Conservation (phyloP, 2,329 filamentous ascomycete genomes). For the Sporothrix mexicana region DNA sequence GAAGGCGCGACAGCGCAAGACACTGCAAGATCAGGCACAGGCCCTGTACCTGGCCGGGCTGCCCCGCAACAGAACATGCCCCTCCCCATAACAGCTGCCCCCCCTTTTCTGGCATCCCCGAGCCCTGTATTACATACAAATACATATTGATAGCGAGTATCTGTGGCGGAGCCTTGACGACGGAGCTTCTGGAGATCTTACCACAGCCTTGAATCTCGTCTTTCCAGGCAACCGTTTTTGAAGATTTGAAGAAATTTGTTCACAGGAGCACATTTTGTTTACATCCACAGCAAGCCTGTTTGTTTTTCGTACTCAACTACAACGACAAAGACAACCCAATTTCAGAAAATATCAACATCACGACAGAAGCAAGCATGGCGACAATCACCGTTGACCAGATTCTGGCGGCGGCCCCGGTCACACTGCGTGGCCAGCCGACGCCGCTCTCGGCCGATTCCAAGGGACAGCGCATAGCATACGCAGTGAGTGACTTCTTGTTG, state of each 20-base stretch:
- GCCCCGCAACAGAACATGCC: conserved; percentile 40
- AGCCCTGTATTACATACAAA: background rate
- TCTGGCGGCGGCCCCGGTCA: conserved; percentile 83
- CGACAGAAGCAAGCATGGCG: conserved; percentile 31
- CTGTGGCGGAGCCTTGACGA: conserved; percentile 24
- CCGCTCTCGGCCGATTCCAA: conserved; percentile 87
- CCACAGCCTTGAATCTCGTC: background rate
- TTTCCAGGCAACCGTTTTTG: conserved; percentile 10
- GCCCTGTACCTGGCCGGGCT: conserved; percentile 32
- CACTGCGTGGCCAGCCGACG: conserved; percentile 83
- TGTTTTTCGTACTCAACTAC: background rate
- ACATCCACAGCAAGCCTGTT: background rate
- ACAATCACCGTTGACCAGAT: conserved; percentile 68
- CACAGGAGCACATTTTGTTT: background rate
- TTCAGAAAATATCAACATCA: background rate
- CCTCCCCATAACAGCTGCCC: conserved; percentile 35
- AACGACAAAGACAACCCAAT: background rate
- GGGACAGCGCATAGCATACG: conserved; percentile 90
- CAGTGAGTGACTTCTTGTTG: conserved; percentile 61
- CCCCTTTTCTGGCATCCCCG: conserved; percentile 23
- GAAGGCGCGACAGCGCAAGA: background rate
- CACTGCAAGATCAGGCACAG: background rate
- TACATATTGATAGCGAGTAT: background rate
- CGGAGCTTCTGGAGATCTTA: conserved; percentile 15
- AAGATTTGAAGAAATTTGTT: background rate